Evolutionary conservation across 495 filamentous ascomycete genomes (phyloP).

Genomic region (Opeltia flavorubescens): DNA sequence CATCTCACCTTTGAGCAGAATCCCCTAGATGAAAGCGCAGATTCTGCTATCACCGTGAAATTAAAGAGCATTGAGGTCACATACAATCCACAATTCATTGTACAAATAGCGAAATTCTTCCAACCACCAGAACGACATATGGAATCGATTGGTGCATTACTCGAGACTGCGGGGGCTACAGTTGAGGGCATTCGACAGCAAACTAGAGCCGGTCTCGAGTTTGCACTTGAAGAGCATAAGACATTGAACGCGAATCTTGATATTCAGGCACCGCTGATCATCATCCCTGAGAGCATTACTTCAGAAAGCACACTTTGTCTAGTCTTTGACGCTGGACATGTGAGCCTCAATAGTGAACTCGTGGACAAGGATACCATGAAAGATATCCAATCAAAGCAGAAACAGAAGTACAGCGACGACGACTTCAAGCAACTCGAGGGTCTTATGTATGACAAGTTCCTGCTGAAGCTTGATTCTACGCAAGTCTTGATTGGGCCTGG

Average conservation of each 20-base stretch:
- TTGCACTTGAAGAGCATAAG: slow-evolving; percentile 93
- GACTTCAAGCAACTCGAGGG: slow-evolving; percentile 77
- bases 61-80: slow-evolving; percentile 92
- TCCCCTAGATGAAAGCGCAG: slow-evolving; percentile 80
- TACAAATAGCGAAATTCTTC: slow-evolving; percentile 86
- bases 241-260: slow-evolving; percentile 93
- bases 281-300: slow-evolving; percentile 85
- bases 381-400: slow-evolving; percentile 83
- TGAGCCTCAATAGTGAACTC: slow-evolving; percentile 82
- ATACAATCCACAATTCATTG: slow-evolving; percentile 85
- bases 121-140: slow-evolving; percentile 91
- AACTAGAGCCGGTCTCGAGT: slow-evolving; percentile 88
- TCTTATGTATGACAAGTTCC: slow-evolving; percentile 91
- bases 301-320: slow-evolving; percentile 66
- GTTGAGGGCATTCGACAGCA: slow-evolving; percentile 90
- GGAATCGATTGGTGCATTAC: slow-evolving; percentile 88
- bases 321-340: slow-evolving; percentile 91
- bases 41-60: slow-evolving; percentile 78
- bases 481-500: slow-evolving; percentile 94
- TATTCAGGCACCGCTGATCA: slow-evolving; percentile 89
- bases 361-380: slow-evolving; percentile 79
- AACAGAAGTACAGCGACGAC: slow-evolving; percentile 70
- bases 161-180: slow-evolving; percentile 89
- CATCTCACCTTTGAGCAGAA: slow-evolving; percentile 86
- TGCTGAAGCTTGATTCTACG: slow-evolving; percentile 80